Evolutionary conservation across 306 rosid species (phyloP).

Genomic region (Cicer cuneatum): DNA sequence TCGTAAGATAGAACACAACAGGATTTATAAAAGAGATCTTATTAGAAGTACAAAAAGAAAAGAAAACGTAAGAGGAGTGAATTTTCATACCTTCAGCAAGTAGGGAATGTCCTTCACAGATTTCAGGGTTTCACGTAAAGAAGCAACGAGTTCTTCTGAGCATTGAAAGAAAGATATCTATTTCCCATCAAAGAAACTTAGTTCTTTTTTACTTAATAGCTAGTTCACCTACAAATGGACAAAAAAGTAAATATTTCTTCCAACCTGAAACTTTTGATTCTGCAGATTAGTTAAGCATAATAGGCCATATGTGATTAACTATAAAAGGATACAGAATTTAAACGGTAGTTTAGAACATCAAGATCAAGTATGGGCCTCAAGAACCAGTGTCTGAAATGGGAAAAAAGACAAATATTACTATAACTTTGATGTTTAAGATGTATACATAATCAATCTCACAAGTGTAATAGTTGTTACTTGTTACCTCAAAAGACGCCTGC

Average conservation of each 20-base stretch:
- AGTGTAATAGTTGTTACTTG: constrained; percentile 45
- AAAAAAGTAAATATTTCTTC: constrained; percentile 33
- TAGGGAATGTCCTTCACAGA: constrained; percentile 87
- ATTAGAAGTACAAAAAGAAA: constrained; percentile 31
- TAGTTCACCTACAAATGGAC: constrained; percentile 32
- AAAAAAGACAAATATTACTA: not conserved
- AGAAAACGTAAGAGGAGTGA: not conserved
- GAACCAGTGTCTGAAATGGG: constrained; percentile 80
- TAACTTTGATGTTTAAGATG: constrained; percentile 15
- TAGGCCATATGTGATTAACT: constrained; percentile 22
- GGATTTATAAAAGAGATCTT: constrained; percentile 42
- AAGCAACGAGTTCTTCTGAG: constrained; percentile 76
- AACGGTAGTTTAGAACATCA: constrained; percentile 77
- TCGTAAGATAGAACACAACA: constrained; percentile 2
- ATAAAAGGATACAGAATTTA: constrained; percentile 83
- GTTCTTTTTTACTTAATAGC: constrained; percentile 29
- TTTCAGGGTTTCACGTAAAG: constrained; percentile 81
- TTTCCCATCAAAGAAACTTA: constrained; percentile 57
- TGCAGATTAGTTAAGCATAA: constrained; percentile 10
- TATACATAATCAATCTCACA: not conserved
- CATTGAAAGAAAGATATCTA: constrained; percentile 90
- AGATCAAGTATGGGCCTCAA: constrained; percentile 94
- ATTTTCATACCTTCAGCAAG: constrained; percentile 73
- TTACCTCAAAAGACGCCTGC: constrained; percentile 93
- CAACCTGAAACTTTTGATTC: constrained; percentile 35